phyloP scores from a whole-genome alignment of 257 asterid genomes.

The Prunella vulgaris region DNA sequence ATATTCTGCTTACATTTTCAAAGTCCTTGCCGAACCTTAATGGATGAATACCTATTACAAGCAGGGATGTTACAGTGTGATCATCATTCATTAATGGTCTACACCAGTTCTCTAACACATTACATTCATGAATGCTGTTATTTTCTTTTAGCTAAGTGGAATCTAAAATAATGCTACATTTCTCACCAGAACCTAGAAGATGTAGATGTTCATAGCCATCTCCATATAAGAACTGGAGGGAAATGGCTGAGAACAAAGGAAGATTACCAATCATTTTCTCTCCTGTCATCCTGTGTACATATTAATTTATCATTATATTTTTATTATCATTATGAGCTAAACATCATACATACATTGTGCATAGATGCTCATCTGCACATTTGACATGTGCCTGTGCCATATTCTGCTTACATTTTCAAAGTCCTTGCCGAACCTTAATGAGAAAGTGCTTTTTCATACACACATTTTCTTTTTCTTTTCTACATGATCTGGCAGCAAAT shows the following conservation, averaged over 20 bases:
- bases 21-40: neutral
- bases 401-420: neutral
- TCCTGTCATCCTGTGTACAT: neutral
- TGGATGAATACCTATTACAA: too few species aligned
- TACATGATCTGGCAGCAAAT: neutral
- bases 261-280: neutral
- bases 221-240: neutral
- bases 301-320: too few species aligned
- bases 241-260: neutral
- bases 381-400: neutral
- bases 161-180: neutral
- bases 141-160: neutral
- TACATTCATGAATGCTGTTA: neutral
- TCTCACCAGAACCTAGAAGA: neutral
- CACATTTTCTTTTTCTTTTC: neutral
- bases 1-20: neutral
- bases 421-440: neutral
- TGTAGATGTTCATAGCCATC: neutral
- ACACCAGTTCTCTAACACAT: neutral
- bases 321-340: neutral
- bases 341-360: neutral
- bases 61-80: too few species aligned
- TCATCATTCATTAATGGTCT: too few species aligned
- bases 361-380: neutral
- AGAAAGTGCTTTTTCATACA: neutral